Evolutionary conservation across 2,329 filamentous ascomycete species (phyloP), one percentile per base, ranked within the genome.

Genomic region (Bipolaris bicolor): DNA sequence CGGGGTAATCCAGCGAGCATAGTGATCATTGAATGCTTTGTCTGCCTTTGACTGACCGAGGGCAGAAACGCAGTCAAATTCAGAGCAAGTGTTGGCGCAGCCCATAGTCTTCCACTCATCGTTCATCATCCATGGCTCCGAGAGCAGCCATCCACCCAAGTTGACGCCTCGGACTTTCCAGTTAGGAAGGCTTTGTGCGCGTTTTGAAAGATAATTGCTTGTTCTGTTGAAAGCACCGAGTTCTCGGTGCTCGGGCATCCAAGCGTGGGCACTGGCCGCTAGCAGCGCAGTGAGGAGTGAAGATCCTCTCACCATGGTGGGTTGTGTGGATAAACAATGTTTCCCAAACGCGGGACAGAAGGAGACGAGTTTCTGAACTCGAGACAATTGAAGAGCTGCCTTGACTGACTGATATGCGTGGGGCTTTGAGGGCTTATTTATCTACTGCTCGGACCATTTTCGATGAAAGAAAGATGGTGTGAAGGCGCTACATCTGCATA

Each of bases 131-230:
- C 83, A 86, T n/a, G 82, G 82, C 71, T 86, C 83, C 20, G 80
- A 72, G 49, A 85, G 65, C 62, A 85, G 83, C 36, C 80, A 76
- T 1, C 79, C 78, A 7, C 84, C 82, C 3, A 85, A 70, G 62
- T 86, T 85, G 55, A 86, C 83, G 31, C 84, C 84, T 5, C 83
- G 81, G 49, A 86, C 81, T 65, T 83, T 84, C 36, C 55, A 33
- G 44, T 6, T 50, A 1, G 64, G 59, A 13, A 64, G 55, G 13
- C 22, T 16, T 16, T 37, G 33, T 1, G 45, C 45, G 31, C 55
- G 55, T 26, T 49, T 54, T 11, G 41, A 45, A 11, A 57, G 11
- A n/a, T 43, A 49, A 36, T 45, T 22, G 34, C 45, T 57, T 40
- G 50, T 57, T 43, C 45, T 39, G 26, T 57, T 57, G 33, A 57